A percentile compares a stretch with the other conserved stretches of the same genome.
Conservation (phyloP, 225 moss, liverwort and hornwort genomes). For the Sphagnum contortum region DNA sequence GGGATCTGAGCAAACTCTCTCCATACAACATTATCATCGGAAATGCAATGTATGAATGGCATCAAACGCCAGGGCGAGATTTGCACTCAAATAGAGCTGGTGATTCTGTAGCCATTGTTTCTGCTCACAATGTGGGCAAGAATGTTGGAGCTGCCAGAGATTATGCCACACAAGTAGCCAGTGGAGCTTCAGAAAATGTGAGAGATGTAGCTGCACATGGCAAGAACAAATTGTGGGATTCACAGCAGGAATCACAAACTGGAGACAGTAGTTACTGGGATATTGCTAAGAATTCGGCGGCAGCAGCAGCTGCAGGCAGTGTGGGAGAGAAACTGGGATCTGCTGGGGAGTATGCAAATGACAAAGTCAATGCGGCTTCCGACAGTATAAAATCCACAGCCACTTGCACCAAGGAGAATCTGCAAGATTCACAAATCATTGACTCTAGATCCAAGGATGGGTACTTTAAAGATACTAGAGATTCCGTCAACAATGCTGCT, state of each 20-base stretch:
- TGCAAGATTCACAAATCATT: not conserved
- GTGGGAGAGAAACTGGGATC: too few relatives aligned
- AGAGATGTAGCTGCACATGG: conserved; percentile 14
- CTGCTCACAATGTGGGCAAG: conserved; percentile 6
- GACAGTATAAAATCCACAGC: conserved; percentile 5
- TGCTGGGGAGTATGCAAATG: not conserved
- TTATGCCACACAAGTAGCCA: conserved; percentile 3
- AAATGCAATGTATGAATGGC: conserved; percentile 22
- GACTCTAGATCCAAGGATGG: too few relatives aligned
- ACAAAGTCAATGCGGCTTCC: conserved; percentile 3
- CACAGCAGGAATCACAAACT: too few relatives aligned
- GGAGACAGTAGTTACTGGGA: too few relatives aligned
- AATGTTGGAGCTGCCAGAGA: conserved; percentile 1
- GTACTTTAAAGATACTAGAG: too few relatives aligned
- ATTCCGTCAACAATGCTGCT: too few relatives aligned
- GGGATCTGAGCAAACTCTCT: conserved; percentile 15
- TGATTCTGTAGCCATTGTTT: not conserved
- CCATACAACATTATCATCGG: conserved; percentile 44
- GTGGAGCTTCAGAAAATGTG: not conserved
- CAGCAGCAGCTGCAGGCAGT: too few relatives aligned
- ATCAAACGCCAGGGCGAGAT: conserved; percentile 3
- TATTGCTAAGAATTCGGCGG: not conserved
- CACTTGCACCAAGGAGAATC: conserved; percentile 11
- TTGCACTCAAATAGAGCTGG: too few relatives aligned
- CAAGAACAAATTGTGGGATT: conserved; percentile 4